Evolutionary conservation across 2,329 filamentous ascomycete species (phyloP).

Genomic region (Parastagonospora nodorum): DNA sequence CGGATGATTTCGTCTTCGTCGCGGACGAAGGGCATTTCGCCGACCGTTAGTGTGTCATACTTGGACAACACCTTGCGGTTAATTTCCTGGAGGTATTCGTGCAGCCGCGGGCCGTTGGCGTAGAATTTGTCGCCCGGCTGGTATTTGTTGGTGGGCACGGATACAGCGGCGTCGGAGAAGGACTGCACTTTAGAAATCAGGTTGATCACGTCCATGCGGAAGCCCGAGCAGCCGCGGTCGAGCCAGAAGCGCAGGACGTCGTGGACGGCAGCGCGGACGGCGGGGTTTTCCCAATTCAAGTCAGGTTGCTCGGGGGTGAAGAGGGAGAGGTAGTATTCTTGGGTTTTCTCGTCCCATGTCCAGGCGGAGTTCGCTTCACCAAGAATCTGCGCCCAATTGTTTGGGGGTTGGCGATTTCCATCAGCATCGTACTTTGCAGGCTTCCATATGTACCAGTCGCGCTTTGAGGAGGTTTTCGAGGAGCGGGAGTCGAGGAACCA

Average conservation of each 20-base stretch:
- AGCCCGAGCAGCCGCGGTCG: conserved; percentile 64
- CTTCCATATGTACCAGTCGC: conserved; percentile 63
- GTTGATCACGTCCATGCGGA: conserved; percentile 50
- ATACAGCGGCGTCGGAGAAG: conserved; percentile 34
- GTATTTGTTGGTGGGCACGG: conserved; percentile 40
- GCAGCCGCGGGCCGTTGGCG: conserved; percentile 70
- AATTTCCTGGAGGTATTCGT: conserved; percentile 72
- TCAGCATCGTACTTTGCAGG: conserved; percentile 53
- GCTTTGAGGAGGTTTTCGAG: conserved; percentile 52
- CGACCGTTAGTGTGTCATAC: conserved; percentile 69
- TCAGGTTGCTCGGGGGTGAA: conserved; percentile 80
- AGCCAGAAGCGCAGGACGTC: conserved; percentile 80
- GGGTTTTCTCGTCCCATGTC: conserved; percentile 72
- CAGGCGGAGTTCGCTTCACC: conserved; percentile 61
- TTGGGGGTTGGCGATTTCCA: conserved; percentile 71
- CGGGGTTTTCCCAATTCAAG: conserved; percentile 78
- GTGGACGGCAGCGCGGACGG: conserved; percentile 71
- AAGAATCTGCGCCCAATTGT: conserved; percentile 72
- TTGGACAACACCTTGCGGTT: conserved; percentile 60
- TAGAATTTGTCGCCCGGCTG: conserved; percentile 59
- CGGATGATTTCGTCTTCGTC: conserved; percentile 55
- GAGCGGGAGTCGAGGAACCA: conserved; percentile 64
- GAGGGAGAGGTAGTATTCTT: conserved; percentile 77
- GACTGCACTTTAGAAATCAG: conserved; percentile 42
- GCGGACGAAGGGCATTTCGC: conserved; percentile 64